Evolutionary conservation across 495 filamentous ascomycete species (phyloP).

Genomic region (Annulohypoxylon bovei): DNA sequence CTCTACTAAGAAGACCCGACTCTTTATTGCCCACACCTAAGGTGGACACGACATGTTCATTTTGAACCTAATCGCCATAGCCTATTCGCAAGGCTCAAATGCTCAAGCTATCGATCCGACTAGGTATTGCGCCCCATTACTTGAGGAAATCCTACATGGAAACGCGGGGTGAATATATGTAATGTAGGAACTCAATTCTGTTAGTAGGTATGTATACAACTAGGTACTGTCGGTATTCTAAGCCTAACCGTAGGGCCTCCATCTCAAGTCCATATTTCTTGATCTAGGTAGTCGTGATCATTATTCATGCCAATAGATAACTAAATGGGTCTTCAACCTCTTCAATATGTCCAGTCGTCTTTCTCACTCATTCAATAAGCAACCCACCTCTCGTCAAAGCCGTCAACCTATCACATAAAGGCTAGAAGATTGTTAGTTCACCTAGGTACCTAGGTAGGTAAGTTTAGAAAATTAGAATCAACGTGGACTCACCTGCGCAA

Average conservation of each 20-base stretch:
- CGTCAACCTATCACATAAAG: conserved; percentile 39
- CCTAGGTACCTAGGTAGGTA: too few species aligned
- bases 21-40: neutral
- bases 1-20: conserved; percentile 1
- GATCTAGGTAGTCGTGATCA: conserved; percentile 22
- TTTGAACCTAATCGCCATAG: neutral
- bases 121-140: neutral
- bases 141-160: neutral
- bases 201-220: conserved; percentile 8
- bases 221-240: conserved; percentile 8
- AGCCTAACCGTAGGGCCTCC: conserved; percentile 1
- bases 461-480: neutral
- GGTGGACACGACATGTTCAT: neutral
- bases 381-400: conserved; percentile 4
- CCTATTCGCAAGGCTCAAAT: neutral
- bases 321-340: conserved; percentile 3
- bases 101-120: neutral
- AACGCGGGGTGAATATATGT: neutral
- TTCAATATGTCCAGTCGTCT: conserved; percentile 29
- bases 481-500: conserved; percentile 65
- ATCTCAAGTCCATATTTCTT: neutral
- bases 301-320: conserved; percentile 21
- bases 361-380: neutral
- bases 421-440: conserved; percentile 37
- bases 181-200: neutral